These are phyloP conservation scores for Kwoniella botswanensis DNA, from an alignment of 768 basidiomycete species.

Conservation along the genomic window DNA sequence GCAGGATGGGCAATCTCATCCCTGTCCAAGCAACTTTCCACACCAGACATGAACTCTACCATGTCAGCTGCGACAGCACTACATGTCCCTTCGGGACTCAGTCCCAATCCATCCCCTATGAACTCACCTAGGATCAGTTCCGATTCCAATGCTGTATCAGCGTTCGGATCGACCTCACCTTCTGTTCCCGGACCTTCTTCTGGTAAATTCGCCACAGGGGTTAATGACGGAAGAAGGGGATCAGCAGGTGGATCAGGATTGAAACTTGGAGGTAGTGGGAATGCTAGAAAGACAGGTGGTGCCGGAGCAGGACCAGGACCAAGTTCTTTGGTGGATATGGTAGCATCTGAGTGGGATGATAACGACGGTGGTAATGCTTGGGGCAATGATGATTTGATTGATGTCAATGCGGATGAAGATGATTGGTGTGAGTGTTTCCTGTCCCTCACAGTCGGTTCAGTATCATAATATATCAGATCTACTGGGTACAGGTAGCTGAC, in stretches of 20 bases:
- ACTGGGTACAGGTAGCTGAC: neutral
- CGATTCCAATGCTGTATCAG: conserved; percentile 21
- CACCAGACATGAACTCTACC: conserved; percentile 73
- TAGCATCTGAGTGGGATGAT: conserved; percentile 54
- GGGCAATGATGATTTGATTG: conserved; percentile 84
- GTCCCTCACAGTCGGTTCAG: neutral
- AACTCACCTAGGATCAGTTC: conserved; percentile 19
- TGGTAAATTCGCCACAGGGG: conserved; percentile 5
- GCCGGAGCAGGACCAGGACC: conserved; percentile 4
- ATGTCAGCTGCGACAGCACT: conserved; percentile 61
- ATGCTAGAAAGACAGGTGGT: conserved; percentile 3
- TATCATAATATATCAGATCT: too few species aligned
- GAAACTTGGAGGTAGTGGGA: conserved; percentile 21
- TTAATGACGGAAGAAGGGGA: neutral
- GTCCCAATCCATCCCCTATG: conserved; percentile 12
- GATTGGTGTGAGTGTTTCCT: conserved; percentile 79
- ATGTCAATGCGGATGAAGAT: conserved; percentile 87
- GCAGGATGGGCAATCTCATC: conserved; percentile 97
- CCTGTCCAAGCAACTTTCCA: conserved; percentile 76
- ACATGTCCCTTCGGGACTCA: conserved; percentile 35
- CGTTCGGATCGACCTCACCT: conserved; percentile 23
- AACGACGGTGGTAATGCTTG: conserved; percentile 65
- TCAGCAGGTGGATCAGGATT: conserved; percentile 11
- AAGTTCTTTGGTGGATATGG: conserved; percentile 63
- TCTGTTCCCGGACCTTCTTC: conserved; percentile 16